Evolutionary conservation across 345 rosid species (phyloP), one percentile per base, ranked within the genome.

Genomic region (Salix viminalis): DNA sequence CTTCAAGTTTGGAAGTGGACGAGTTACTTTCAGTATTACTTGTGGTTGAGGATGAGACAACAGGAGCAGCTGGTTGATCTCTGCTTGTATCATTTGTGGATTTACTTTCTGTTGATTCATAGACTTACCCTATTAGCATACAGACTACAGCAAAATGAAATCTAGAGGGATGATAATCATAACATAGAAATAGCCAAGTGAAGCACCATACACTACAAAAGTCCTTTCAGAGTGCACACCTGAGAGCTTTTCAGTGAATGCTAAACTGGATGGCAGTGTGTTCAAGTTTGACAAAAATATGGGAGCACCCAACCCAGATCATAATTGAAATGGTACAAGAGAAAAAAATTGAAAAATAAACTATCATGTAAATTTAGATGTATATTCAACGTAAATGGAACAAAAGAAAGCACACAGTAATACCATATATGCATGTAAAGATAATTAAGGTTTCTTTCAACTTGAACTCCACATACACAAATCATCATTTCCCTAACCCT

Each of bases 1-100:
- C 99, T 66, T 91, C 95, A 32, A 91, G 89, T 83, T 89, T 90
- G 36, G 93, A 91, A 76, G 93, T 89, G 11, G 97, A 93, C 15
- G 96, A 89, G 85, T 86, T 90, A 81, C 96, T 95, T 77, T 86
- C 99, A 44, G 93, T 79, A 75, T 87, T 90, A 79, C 99, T 95
- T 54, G 96, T 89, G 66, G 96, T 90, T 58, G 95, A 89, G 34
- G 98, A 89, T 26, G 97, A 89, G 54, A 90, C 86, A 48, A 78
- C 80, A 11, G 83, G 85, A 82, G 84, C 88, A 69, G 81, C 71
- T 26, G 92, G 97, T 71, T 93, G 97, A 79, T 89, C 97, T 82
- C 75, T 87, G 83, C 90, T 88, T 42, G 89, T 84, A 78, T 89
- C 97, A 79, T 85, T 90, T 10, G 84, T 88, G 7, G 90, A 91